A percentile compares a stretch with the other conserved stretches of the same genome.
phyloP scores from a whole-genome alignment of 345 rosid species.

The Gossypium bickii region DNA sequence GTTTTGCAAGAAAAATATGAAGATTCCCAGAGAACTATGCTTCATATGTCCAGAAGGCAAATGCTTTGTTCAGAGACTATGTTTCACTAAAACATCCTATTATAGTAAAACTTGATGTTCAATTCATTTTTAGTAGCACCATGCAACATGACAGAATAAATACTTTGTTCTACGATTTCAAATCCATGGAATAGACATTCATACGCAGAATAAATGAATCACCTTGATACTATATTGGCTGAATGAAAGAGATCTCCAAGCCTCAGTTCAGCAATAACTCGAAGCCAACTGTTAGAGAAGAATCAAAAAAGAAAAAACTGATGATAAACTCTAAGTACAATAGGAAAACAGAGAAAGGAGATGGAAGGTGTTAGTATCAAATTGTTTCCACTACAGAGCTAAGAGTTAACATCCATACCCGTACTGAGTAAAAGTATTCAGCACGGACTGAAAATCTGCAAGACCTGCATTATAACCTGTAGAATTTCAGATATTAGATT shows the following conservation, averaged over 20 bases:
- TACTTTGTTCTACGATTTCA: neutral
- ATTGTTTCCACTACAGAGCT: neutral
- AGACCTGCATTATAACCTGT: slow-evolving; percentile 83
- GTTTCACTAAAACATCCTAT: neutral
- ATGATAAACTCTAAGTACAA: neutral
- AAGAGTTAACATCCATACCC: slow-evolving; percentile 41
- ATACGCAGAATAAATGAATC: slow-evolving; percentile 19
- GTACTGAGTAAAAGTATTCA: slow-evolving; percentile 74
- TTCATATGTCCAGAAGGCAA: neutral
- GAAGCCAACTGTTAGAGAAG: slow-evolving; percentile 55
- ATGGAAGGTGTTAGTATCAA: neutral
- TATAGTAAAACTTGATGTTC: neutral
- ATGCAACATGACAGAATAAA: neutral
- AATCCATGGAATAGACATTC: neutral
- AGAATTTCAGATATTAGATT: too few species aligned
- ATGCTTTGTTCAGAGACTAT: neutral
- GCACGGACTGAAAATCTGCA: slow-evolving; percentile 78
- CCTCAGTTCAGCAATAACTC: slow-evolving; percentile 88
- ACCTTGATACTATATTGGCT: slow-evolving; percentile 97
- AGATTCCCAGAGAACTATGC: neutral
- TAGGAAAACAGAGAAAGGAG: neutral
- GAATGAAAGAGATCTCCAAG: slow-evolving; percentile 96
- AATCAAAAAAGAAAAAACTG: slow-evolving; percentile 3
- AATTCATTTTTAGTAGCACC: neutral
- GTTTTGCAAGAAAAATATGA: neutral